These are phyloP conservation scores for Pseudocercospora musae DNA, from an alignment of 2,329 filamentous ascomycete species.

Conservation along the genomic window DNA sequence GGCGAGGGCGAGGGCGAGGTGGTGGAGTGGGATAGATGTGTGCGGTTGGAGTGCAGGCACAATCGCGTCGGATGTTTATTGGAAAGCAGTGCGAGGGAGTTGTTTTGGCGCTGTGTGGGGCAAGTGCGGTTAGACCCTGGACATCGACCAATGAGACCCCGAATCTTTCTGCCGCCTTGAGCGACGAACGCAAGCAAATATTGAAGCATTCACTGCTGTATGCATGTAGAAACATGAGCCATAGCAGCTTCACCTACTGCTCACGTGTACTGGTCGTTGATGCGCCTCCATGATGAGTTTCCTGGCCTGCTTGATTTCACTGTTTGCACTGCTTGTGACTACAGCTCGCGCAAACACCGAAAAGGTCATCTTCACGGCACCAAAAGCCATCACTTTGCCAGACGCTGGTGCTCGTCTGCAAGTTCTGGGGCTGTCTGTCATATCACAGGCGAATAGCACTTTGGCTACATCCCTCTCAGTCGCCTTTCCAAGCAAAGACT, in stretches of 20 bases:
- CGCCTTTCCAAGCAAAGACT: constrained; percentile 59
- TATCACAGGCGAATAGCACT: constrained; percentile 53
- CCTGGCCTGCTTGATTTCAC: constrained; percentile 17
- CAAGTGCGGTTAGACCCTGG: neutral
- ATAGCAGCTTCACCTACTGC: neutral
- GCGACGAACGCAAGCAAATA: neutral
- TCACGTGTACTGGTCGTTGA: neutral
- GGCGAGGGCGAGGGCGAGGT: constrained; percentile 11
- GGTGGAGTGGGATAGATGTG: constrained; percentile 5
- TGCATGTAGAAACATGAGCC: constrained; percentile 3
- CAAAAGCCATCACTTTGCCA: constrained; percentile 56
- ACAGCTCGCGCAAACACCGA: constrained; percentile 69
- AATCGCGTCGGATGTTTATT: constrained; percentile 4
- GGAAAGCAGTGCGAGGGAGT: neutral
- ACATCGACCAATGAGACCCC: neutral
- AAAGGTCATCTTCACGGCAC: constrained; percentile 83
- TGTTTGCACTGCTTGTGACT: constrained; percentile 29
- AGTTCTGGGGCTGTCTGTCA: constrained; percentile 60
- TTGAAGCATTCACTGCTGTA: neutral
- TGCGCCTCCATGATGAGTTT: constrained; percentile 27
- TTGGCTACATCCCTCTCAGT: constrained; percentile 65
- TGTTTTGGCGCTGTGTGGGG: constrained; percentile 1
- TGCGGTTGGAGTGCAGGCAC: constrained; percentile 9
- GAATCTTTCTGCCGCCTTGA: neutral
- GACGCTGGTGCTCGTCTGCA: constrained; percentile 55